Percentiles rank a stretch among this genome's conserved stretches.
Evolutionary conservation across 2,329 filamentous ascomycete genomes (phyloP).

Genomic region (Ophiostoma sp.): DNA sequence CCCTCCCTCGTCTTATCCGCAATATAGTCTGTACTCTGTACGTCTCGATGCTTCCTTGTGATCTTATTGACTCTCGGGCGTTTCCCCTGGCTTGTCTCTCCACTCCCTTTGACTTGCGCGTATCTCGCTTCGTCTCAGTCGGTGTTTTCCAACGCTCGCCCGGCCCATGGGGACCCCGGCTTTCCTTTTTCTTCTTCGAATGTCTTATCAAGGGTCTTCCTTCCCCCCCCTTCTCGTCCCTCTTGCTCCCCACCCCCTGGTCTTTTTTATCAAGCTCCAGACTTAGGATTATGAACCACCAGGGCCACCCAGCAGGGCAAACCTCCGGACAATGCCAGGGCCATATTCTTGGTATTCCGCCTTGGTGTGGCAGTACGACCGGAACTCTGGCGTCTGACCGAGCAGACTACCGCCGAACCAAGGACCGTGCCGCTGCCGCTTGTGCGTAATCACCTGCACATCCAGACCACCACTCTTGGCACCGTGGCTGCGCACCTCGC

Average conservation of each 20-base stretch:
- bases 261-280: neutral
- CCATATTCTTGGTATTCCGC: constrained; percentile 92
- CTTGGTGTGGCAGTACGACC: constrained; percentile 97
- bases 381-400: constrained; percentile 95
- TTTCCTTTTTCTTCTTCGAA: neutral
- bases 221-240: neutral
- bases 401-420: constrained; percentile 98
- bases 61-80: neutral
- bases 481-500: constrained; percentile 84
- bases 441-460: constrained; percentile 95
- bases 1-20: neutral
- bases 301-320: constrained; percentile 86
- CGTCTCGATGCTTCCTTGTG: neutral
- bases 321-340: constrained; percentile 89
- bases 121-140: neutral
- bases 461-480: constrained; percentile 91
- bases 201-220: neutral
- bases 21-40: neutral
- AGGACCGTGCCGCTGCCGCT: constrained; percentile 91
- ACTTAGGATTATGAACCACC: constrained; percentile 59
- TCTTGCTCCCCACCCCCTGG: neutral
- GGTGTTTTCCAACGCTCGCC: no score
- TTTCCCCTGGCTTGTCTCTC: neutral
- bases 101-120: neutral
- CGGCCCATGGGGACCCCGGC: no score